phyloP scores from a whole-genome alignment of 352 stramenopile species.

The Globisporangium camurandrum region DNA sequence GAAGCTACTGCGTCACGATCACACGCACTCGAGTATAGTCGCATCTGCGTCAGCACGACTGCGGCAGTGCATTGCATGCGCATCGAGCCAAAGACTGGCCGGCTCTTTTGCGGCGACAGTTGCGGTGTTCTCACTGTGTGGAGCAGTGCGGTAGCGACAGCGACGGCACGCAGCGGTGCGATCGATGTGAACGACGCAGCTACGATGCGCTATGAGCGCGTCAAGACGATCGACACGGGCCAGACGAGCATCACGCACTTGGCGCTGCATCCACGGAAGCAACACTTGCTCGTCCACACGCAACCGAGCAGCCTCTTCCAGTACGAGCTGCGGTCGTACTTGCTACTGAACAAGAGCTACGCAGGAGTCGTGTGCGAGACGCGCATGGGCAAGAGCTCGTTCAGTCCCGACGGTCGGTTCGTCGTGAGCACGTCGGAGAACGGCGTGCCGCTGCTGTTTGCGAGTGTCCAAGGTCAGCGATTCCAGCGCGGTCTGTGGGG shows the following conservation, averaged over 20 bases:
- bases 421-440: constrained; percentile 60
- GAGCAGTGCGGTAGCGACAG: constrained; percentile 3
- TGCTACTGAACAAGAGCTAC: constrained; percentile 70
- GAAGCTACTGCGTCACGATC: not conserved
- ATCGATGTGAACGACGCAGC: not conserved
- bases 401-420: constrained; percentile 60
- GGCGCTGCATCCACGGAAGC: constrained; percentile 51
- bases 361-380: constrained; percentile 35
- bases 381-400: constrained; percentile 36
- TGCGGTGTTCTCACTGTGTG: constrained; percentile 44
- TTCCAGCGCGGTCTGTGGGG: constrained; percentile 46
- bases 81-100: constrained; percentile 28
- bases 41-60: constrained; percentile 15
- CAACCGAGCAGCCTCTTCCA: constrained; percentile 57
- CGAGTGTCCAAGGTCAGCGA: constrained; percentile 40
- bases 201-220: constrained; percentile 19
- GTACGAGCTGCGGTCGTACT: constrained; percentile 66
- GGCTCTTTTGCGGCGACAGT: constrained; percentile 56
- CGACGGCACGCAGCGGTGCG: not conserved
- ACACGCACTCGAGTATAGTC: not conserved
- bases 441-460: constrained; percentile 44
- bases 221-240: constrained; percentile 48
- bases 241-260: constrained; percentile 46
- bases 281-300: constrained; percentile 56
- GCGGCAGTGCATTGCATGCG: constrained; percentile 43